Conservation (phyloP, 352 stramenopile genomes). For the Paralagenidium karlingii region DNA sequence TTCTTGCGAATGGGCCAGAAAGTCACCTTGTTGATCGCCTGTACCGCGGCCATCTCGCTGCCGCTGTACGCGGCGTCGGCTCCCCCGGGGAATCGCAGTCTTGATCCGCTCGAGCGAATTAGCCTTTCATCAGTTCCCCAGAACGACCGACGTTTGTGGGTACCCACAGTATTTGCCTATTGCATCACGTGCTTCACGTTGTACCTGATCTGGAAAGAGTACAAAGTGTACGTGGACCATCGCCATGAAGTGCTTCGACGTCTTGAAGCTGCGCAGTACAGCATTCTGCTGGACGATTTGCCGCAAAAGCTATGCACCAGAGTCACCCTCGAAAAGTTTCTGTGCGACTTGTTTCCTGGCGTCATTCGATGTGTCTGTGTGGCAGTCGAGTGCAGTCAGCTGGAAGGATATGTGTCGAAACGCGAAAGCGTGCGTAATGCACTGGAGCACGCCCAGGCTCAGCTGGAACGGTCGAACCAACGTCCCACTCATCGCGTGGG, state of each 20-base stretch:
- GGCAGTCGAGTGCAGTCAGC: conserved; percentile 39
- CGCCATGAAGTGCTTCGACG: conserved; percentile 49
- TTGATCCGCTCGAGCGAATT: conserved; percentile 48
- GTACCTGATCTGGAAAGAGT: conserved; percentile 38
- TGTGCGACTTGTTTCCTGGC: conserved; percentile 52
- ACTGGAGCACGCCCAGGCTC: conserved; percentile 31
- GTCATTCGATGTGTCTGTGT: conserved; percentile 58
- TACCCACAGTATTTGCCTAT: conserved; percentile 39
- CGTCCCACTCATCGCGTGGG: conserved; percentile 6
- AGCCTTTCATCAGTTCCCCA: conserved; percentile 52
- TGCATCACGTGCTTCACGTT: conserved; percentile 37
- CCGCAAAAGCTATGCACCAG: conserved; percentile 30
- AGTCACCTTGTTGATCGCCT: conserved; percentile 34
- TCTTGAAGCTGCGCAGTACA: conserved; percentile 56
- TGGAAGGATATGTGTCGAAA: conserved; percentile 43
- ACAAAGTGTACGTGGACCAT: conserved; percentile 39
- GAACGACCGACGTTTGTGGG: conserved; percentile 48
- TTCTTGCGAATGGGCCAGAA: conserved; percentile 64
- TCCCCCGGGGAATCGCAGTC: conserved; percentile 8
- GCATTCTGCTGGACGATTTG: conserved; percentile 52
- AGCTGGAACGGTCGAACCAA: conserved; percentile 15
- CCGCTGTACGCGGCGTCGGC: conserved; percentile 31
- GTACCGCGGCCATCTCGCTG: conserved; percentile 49
- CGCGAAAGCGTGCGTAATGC: conserved; percentile 31
- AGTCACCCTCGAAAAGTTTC: conserved; percentile 47